A percentile compares a stretch with the other conserved stretches of the same genome.
phyloP scores from a whole-genome alignment of 2,329 filamentous ascomycete genomes.

The Pestalotiopsis sp. region DNA sequence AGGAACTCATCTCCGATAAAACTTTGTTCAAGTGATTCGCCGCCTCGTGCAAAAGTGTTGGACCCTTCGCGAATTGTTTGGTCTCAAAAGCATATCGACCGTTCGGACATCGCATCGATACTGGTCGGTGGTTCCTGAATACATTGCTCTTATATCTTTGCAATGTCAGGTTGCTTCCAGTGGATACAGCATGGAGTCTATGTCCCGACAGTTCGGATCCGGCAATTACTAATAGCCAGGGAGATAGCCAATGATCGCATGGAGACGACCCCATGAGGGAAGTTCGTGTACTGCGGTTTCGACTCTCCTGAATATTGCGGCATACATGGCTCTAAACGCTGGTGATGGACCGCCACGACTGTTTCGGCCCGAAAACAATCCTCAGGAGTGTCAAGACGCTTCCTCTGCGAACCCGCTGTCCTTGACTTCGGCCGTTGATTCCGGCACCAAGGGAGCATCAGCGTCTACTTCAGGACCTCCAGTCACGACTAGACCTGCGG shows the following conservation, averaged over 20 bases:
- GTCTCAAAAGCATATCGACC: too few species aligned
- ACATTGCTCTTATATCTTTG: neutral
- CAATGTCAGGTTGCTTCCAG: neutral
- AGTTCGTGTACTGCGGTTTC: too few species aligned
- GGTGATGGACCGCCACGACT: neutral
- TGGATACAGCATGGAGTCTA: neutral
- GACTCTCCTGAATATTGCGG: neutral
- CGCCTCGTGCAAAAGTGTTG: neutral
- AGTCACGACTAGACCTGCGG: slow-evolving; percentile 38
- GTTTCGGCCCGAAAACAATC: neutral
- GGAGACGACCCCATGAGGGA: too few species aligned
- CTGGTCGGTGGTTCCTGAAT: neutral
- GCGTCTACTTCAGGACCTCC: slow-evolving; percentile 38
- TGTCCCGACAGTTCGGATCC: neutral
- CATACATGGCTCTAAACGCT: neutral
- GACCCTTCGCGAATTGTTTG: too few species aligned
- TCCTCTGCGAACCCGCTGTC: slow-evolving; percentile 58
- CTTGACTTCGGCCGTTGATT: slow-evolving; percentile 52
- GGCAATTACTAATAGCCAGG: neutral
- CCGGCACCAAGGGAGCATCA: slow-evolving; percentile 52
- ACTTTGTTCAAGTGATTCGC: neutral
- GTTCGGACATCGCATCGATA: neutral
- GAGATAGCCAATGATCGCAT: neutral
- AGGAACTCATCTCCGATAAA: neutral
- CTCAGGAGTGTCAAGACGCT: slow-evolving; percentile 16